These are phyloP conservation scores for Calonectria fujianensis DNA, from an alignment of 2,329 filamentous ascomycete genomes.

Conservation along the genomic window DNA sequence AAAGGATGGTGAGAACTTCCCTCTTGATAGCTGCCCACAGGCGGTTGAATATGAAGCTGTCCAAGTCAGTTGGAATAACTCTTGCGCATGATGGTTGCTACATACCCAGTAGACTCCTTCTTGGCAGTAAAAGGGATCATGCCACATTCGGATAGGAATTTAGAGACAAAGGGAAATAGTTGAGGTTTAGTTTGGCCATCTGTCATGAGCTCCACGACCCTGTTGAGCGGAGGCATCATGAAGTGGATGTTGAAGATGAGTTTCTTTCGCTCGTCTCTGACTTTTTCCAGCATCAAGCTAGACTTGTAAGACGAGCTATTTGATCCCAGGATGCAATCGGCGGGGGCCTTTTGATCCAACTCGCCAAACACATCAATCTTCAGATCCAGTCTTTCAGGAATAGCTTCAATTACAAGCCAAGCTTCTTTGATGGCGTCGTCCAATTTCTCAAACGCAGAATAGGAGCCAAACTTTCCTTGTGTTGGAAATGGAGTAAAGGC, in stretches of 20 bases:
- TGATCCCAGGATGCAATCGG: slow-evolving; percentile 5
- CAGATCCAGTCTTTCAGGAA: background rate
- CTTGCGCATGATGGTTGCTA: background rate
- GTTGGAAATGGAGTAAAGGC: background rate
- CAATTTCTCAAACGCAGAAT: background rate
- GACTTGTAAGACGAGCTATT: slow-evolving; percentile 17
- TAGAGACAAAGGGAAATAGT: background rate
- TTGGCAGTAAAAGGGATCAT: slow-evolving; percentile 8
- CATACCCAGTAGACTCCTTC: slow-evolving; percentile 11
- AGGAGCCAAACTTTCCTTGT: background rate
- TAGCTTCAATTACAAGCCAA: slow-evolving; percentile 16
- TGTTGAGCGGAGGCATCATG: background rate
- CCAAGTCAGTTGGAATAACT: background rate
- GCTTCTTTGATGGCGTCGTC: slow-evolving; percentile 1
- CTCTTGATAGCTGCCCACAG: slow-evolving; percentile 10
- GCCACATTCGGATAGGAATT: background rate
- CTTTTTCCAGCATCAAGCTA: slow-evolving; percentile 13
- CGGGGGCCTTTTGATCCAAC: slow-evolving; percentile 7
- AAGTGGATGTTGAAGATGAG: slow-evolving; percentile 18
- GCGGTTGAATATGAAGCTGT: slow-evolving; percentile 13
- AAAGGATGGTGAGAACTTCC: slow-evolving; percentile 5
- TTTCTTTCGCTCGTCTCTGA: background rate
- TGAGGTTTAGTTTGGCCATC: background rate
- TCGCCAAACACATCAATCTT: slow-evolving; percentile 11
- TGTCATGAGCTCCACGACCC: slow-evolving; percentile 18